Conservation (phyloP, 2,329 filamentous ascomycete genomes). For the Neofusicoccum parvum region DNA sequence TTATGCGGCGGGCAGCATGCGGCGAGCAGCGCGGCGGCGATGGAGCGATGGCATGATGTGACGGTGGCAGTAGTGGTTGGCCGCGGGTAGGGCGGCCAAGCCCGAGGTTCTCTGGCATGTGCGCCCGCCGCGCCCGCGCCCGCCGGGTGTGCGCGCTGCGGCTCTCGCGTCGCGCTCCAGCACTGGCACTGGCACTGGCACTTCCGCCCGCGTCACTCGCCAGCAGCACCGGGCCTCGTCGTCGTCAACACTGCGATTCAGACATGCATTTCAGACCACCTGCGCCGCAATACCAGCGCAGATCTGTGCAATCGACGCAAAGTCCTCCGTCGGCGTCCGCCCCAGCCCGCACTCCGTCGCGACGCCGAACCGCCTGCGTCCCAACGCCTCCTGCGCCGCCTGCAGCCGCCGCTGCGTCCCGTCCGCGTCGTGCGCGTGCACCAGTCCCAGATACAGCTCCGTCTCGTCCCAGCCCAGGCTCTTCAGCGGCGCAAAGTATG, state of each 20-base stretch:
- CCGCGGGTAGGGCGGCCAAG: conserved; percentile 1
- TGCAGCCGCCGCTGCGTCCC: conserved; percentile 4
- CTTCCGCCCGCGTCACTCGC: too few species aligned
- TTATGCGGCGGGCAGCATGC: neutral
- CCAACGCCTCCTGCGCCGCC: neutral
- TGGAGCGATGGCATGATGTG: conserved; percentile 12
- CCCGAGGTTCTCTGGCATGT: conserved; percentile 17
- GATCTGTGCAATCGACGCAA: conserved; percentile 29
- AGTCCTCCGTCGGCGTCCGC: conserved; percentile 34
- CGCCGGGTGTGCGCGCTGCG: neutral
- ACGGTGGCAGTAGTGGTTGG: neutral
- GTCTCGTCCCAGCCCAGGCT: neutral
- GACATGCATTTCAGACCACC: too few species aligned
- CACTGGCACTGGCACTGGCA: too few species aligned
- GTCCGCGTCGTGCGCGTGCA: conserved; percentile 10
- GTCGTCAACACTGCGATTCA: too few species aligned
- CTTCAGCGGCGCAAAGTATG: conserved; percentile 17
- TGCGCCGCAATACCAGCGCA: neutral
- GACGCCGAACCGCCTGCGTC: conserved; percentile 5
- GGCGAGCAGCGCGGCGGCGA: neutral
- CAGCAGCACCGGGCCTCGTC: too few species aligned
- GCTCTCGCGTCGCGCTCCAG: too few species aligned
- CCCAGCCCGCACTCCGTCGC: conserved; percentile 35
- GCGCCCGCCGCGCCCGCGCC: neutral
- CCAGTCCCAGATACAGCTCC: conserved; percentile 14